Evolutionary conservation across 2,329 filamentous ascomycete genomes (phyloP).

Genomic region (Ophiocordyceps camponoti-leonardi): DNA sequence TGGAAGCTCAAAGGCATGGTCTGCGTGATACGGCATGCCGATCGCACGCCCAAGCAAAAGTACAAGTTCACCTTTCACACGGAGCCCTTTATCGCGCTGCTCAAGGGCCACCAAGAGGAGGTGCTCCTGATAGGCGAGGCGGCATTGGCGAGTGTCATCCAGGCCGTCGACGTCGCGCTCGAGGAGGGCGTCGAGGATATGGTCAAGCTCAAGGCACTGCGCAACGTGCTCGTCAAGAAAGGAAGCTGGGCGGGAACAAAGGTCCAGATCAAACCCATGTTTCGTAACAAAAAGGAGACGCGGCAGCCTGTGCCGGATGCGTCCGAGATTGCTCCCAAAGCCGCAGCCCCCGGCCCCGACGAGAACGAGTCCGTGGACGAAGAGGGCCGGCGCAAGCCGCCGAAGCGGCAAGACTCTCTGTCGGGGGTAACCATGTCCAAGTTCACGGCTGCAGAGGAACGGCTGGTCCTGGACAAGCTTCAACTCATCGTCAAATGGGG

Average conservation of each 20-base stretch:
- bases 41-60: constrained; percentile 96
- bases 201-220: constrained; percentile 69
- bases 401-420: constrained; percentile 63
- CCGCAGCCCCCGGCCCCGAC: constrained; percentile 7
- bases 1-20: constrained; percentile 99
- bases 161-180: constrained; percentile 71
- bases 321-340: constrained; percentile 10
- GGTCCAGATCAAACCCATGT: constrained; percentile 99
- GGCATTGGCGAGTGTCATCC: constrained; percentile 72
- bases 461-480: constrained; percentile 83
- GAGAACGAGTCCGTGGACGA: constrained; percentile 9
- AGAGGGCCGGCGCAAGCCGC: constrained; percentile 9
- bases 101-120: constrained; percentile 92
- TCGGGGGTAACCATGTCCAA: constrained; percentile 85
- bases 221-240: constrained; percentile 81
- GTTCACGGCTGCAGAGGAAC: constrained; percentile 84
- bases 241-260: constrained; percentile 91
- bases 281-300: constrained; percentile 68
- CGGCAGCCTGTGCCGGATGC: constrained; percentile 19
- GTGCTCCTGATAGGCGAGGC: constrained; percentile 86
- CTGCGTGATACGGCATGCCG: constrained; percentile 87
- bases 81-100: constrained; percentile 81
- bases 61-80: constrained; percentile 99
- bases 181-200: constrained; percentile 67
- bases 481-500: constrained; percentile 99